Base-by-base conservation (phyloP, 305 asterid genomes). In the Solanum hybrid region DNA sequence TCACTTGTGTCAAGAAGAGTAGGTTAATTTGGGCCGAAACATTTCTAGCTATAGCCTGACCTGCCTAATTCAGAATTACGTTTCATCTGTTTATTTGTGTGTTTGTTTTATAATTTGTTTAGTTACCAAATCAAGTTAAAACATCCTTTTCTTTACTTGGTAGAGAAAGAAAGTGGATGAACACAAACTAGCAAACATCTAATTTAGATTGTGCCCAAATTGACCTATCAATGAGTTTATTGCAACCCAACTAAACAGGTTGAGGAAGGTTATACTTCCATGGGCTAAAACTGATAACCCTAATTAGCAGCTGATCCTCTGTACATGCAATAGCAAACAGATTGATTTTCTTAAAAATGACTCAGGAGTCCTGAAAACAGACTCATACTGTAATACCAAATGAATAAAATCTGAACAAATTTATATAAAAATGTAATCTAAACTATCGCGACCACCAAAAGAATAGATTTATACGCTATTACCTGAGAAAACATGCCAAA, bases 401-500 rank as follows among this genome's bases (percentile, higher is more conserved):
- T 11, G 37, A 85, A 31, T 85, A 18, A 85, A 85, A 85, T 4
- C 46, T 12, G 46, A 20, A 85, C 22, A 85, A 57, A 57, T 3
- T 31, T 20, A 51, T 29, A 10, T 5, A 18, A 9, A 83, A 10
- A 85, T 31, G 22, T 11, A 20, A 85, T 85, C 46, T 85, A 88
- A 77, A 20, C 83, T 37, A 87, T 36, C 31, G 11, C n/a, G 14
- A 36, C 90, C 46, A 24, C 57, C 67, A 69, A 31, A 14, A 75
- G 26, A 11, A 82, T 35, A 33, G 6, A 88, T 61, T 42, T 22
- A 64, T 31, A 51, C 0, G 4, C 22, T 11, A 74, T 90, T 92
- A 98, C 99, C 98, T 98, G 99, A 22, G 99, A 98, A 93, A 96
- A 98, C 98, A 97, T 95, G 94, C 99, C 99, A 93, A 98, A 98